These are phyloP conservation scores for Debaryomyces udenii DNA, from an alignment of 1,139 yeast genomes.

Conservation along the genomic window DNA sequence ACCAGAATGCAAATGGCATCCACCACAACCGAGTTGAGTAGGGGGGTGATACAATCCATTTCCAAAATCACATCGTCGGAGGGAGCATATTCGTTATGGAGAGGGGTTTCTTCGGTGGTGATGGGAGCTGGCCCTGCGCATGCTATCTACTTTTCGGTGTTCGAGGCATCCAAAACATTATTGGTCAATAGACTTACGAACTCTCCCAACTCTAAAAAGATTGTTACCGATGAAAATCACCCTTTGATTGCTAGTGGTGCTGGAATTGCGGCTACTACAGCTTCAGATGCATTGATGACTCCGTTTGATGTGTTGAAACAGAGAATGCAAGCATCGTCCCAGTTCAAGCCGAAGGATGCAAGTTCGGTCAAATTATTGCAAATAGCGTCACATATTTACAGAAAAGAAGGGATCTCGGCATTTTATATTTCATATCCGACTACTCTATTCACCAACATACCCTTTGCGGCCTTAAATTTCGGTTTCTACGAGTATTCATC, in stretches of 20 bases:
- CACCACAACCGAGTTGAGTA: constrained; percentile 39
- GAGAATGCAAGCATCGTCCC: constrained; percentile 46
- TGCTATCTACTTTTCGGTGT: constrained; percentile 96
- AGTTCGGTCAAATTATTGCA: constrained; percentile 33
- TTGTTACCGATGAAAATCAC: constrained; percentile 67
- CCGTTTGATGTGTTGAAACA: constrained; percentile 97
- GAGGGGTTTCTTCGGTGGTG: constrained; percentile 91
- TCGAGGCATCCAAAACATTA: constrained; percentile 78
- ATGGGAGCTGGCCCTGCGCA: constrained; percentile 99
- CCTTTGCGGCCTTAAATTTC: constrained; percentile 94
- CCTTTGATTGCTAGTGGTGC: constrained; percentile 84
- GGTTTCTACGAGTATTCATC: constrained; percentile 89
- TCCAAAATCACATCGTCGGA: constrained; percentile 82
- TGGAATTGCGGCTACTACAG: constrained; percentile 92
- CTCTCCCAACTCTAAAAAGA: constrained; percentile 33
- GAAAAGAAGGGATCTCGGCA: constrained; percentile 76
- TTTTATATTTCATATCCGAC: constrained; percentile 95
- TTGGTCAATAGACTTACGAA: constrained; percentile 45
- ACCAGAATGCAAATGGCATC: constrained; percentile 89
- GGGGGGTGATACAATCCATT: constrained; percentile 59
- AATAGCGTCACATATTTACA: constrained; percentile 56
- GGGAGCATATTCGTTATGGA: constrained; percentile 88
- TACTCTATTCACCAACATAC: constrained; percentile 88
- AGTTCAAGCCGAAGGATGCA: constrained; percentile 5
- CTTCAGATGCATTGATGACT: constrained; percentile 95